These are phyloP conservation scores for Globisporangium acanthophoron DNA, from an alignment of 352 stramenopile genomes.

Conservation along the genomic window DNA sequence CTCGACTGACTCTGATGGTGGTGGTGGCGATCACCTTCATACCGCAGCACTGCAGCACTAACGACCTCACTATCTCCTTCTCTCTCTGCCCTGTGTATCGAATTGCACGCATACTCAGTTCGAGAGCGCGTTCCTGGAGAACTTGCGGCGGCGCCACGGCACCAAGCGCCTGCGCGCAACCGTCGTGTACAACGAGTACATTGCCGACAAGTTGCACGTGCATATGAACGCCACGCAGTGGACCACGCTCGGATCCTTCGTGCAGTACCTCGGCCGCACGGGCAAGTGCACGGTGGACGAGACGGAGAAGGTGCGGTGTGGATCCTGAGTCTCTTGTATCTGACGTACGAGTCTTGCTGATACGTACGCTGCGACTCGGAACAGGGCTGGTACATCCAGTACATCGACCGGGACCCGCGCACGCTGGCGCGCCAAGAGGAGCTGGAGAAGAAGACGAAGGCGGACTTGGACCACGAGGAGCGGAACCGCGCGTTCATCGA, in stretches of 20 bases:
- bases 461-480: conserved; percentile 90
- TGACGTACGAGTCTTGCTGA: not conserved
- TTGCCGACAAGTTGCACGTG: conserved; percentile 97
- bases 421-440: conserved; percentile 88
- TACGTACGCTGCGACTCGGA: not conserved
- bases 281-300: conserved; percentile 97
- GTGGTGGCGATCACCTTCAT: not conserved
- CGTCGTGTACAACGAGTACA: conserved; percentile 99
- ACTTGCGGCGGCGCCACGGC: conserved; percentile 90
- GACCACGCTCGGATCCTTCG: conserved; percentile 95
- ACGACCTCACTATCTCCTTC: not conserved
- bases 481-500: conserved; percentile 71
- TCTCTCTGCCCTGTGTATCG: too few relatives aligned
- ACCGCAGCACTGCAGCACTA: not conserved
- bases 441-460: conserved; percentile 80
- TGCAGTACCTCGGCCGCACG: conserved; percentile 97
- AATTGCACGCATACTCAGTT: conserved; percentile 67
- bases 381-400: conserved; percentile 95
- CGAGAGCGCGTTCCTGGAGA: conserved; percentile 94
- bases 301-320: conserved; percentile 85
- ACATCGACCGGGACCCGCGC: conserved; percentile 92
- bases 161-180: conserved; percentile 97
- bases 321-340: not conserved
- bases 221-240: conserved; percentile 99
- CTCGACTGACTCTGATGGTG: not conserved